A percentile compares a stretch with the other conserved stretches of the same genome.
These are phyloP conservation scores for Darksidea phi DNA, from an alignment of 495 filamentous ascomycete species.

Conservation along the genomic window DNA sequence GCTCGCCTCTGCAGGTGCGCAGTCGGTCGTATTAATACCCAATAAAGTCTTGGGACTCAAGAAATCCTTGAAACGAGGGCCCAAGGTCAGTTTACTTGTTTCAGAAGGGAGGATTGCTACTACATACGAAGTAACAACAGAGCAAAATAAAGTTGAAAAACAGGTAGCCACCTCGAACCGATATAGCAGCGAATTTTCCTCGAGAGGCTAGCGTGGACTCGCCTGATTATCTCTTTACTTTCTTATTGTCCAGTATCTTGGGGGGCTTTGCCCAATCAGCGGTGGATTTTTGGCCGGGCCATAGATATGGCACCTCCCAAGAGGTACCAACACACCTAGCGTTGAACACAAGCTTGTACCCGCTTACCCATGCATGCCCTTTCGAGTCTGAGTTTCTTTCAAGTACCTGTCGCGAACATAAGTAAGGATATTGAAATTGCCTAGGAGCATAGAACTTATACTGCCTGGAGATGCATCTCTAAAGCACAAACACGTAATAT, in stretches of 20 bases:
- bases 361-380: not conserved
- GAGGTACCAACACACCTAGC: not conserved
- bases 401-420: no score
- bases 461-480: not conserved
- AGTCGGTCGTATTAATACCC: not conserved
- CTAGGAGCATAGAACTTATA: not conserved
- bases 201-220: not conserved
- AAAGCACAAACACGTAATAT: constrained; percentile 1
- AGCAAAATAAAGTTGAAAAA: not conserved
- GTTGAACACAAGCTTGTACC: constrained; percentile 16
- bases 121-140: not conserved
- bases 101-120: not conserved
- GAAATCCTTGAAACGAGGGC: not conserved
- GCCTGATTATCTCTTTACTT: not conserved
- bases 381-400: not conserved
- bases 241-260: not conserved
- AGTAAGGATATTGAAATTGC: no score
- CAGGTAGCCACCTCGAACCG: not conserved
- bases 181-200: not conserved
- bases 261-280: not conserved
- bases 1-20: not conserved
- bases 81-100: not conserved
- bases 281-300: not conserved
- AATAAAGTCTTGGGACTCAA: not conserved
- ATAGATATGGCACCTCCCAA: constrained; percentile 8